Evolutionary conservation across 2,329 filamentous ascomycete genomes (phyloP).

Genomic region (Allantophomopsis cytisporea): DNA sequence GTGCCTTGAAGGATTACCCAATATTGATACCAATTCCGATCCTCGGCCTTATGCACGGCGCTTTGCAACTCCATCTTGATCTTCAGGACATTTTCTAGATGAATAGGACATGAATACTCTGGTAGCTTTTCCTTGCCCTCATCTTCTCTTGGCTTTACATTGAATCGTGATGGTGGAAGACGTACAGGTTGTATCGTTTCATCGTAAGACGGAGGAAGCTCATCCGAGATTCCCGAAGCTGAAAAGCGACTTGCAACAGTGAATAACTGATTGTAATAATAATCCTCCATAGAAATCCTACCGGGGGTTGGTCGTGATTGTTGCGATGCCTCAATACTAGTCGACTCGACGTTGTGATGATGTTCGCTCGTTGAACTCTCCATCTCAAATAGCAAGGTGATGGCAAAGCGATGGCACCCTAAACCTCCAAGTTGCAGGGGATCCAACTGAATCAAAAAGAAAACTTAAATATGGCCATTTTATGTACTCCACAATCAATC

Average conservation of each 20-base stretch:
- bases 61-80: slow-evolving; percentile 55
- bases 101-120: slow-evolving; percentile 41
- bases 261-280: slow-evolving; percentile 1
- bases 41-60: slow-evolving; percentile 45
- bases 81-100: slow-evolving; percentile 40
- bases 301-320: not conserved
- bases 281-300: slow-evolving; percentile 1
- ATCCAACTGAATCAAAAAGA: too few species aligned
- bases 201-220: slow-evolving; percentile 11
- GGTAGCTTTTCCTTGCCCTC: slow-evolving; percentile 34
- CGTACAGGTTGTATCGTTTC: slow-evolving; percentile 6
- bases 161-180: slow-evolving; percentile 11
- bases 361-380: too few species aligned
- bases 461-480: too few species aligned
- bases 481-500: too few species aligned
- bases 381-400: too few species aligned
- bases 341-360: too few species aligned
- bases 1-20: slow-evolving; percentile 56
- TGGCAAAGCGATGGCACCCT: too few species aligned
- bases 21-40: slow-evolving; percentile 49
- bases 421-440: too few species aligned
- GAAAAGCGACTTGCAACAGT: not conserved
- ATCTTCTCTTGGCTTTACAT: slow-evolving; percentile 20
- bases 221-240: not conserved
- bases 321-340: too few species aligned